Conservation (phyloP, 805 yeast species). For the Candida qinlingensis region DNA sequence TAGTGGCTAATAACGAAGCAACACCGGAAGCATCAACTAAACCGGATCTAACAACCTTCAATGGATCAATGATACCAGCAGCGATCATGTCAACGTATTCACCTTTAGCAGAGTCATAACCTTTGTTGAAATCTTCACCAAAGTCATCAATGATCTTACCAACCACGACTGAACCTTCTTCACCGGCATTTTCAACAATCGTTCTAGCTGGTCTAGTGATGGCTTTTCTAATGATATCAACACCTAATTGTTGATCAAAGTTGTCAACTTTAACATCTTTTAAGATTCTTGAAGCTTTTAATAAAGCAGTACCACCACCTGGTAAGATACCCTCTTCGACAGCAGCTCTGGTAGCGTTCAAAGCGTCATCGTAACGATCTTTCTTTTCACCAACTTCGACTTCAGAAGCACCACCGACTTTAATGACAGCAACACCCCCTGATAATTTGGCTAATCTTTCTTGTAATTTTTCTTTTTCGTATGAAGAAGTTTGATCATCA, state of each 20-base stretch:
- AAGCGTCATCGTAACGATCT: constrained; percentile 98
- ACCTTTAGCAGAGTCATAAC: constrained; percentile 92
- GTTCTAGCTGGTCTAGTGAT: constrained; percentile 95
- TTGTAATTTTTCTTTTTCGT: constrained; percentile 94
- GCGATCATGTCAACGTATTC: constrained; percentile 94
- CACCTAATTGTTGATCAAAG: constrained; percentile 97
- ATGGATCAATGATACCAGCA: constrained; percentile 97
- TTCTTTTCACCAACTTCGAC: constrained; percentile 99
- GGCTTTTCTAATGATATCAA: constrained; percentile 89
- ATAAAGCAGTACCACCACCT: constrained; percentile 98
- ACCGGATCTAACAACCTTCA: constrained; percentile 97
- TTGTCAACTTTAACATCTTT: constrained; percentile 63
- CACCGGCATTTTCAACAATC: constrained; percentile 97
- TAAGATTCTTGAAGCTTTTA: constrained; percentile 70
- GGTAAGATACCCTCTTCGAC: constrained; percentile 99
- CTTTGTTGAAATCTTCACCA: constrained; percentile 78
- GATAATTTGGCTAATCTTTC: constrained; percentile 96
- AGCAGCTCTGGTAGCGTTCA: constrained; percentile 98
- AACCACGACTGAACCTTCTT: constrained; percentile 94
- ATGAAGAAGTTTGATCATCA: constrained; percentile 39
- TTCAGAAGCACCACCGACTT: constrained; percentile 97
- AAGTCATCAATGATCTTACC: constrained; percentile 60
- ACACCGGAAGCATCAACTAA: constrained; percentile 96
- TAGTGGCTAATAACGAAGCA: constrained; percentile 94
- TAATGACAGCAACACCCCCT: constrained; percentile 98